Conservation (phyloP, 371 early-diverging fungal genomes). For the Rhizomucor pusillus region DNA sequence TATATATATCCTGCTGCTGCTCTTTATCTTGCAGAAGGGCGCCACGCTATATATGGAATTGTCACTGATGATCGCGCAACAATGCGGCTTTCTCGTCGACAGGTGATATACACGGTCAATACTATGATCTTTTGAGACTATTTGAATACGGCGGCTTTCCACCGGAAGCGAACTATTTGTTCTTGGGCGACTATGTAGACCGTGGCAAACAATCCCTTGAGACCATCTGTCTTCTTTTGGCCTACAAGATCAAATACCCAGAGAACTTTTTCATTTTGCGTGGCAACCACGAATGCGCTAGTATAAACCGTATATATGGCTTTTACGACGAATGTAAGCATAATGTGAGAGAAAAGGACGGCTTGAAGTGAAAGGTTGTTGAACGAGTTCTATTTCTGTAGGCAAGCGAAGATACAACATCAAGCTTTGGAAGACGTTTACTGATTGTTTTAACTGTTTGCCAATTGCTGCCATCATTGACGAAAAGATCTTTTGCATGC, state of each 20-base stretch:
- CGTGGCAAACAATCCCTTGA: slow-evolving; percentile 95
- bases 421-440: slow-evolving; percentile 93
- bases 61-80: too few relatives aligned
- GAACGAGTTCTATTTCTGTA: slow-evolving; percentile 17
- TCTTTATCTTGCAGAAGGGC: too few relatives aligned
- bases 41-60: too few relatives aligned
- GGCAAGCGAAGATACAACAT: slow-evolving; percentile 90
- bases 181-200: slow-evolving; percentile 97
- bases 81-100: too few relatives aligned
- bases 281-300: slow-evolving; percentile 97
- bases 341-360: too few relatives aligned
- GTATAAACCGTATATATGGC: slow-evolving; percentile 95
- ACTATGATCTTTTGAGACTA: slow-evolving; percentile 80
- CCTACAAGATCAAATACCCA: slow-evolving; percentile 95
- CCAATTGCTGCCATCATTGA: slow-evolving; percentile 95
- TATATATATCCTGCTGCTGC: neutral
- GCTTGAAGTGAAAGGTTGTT: neutral
- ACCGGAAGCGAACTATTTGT: slow-evolving; percentile 85
- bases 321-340: slow-evolving; percentile 97
- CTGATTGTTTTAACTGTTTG: slow-evolving; percentile 92
- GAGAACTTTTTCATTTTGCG: slow-evolving; percentile 93
- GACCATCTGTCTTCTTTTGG: slow-evolving; percentile 87
- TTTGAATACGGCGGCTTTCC: slow-evolving; percentile 89
- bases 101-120: slow-evolving; percentile 96
- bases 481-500: slow-evolving; percentile 94